These are phyloP conservation scores for Baudoinia panamericana DNA, from an alignment of 495 filamentous ascomycete species.

Conservation along the genomic window DNA sequence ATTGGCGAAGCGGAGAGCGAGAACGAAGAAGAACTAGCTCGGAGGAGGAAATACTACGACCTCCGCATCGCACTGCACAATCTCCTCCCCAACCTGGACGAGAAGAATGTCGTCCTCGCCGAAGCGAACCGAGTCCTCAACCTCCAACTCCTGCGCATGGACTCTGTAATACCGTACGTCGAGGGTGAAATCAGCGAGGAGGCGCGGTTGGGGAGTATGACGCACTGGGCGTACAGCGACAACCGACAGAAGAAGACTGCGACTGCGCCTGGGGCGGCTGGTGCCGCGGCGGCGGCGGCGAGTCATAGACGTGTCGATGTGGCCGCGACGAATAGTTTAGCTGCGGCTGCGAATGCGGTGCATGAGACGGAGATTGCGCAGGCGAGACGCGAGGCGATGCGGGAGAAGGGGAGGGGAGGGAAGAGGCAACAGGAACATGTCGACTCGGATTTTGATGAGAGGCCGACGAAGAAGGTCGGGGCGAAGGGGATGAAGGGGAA, in stretches of 20 bases:
- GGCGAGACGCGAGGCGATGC: slow-evolving; percentile 63
- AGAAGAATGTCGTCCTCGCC: slow-evolving; percentile 90
- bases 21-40: slow-evolving; percentile 17
- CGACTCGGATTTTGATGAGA: slow-evolving; percentile 71
- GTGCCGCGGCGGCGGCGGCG: slow-evolving; percentile 40
- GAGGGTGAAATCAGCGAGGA: slow-evolving; percentile 86
- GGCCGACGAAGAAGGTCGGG: slow-evolving; percentile 41
- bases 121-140: slow-evolving; percentile 80
- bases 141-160: slow-evolving; percentile 71
- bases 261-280: no score
- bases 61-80: slow-evolving; percentile 38
- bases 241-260: slow-evolving; percentile 54
- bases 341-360: slow-evolving; percentile 53
- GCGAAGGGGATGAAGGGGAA: slow-evolving; percentile 50
- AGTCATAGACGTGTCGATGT: slow-evolving; percentile 69
- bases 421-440: slow-evolving; percentile 39
- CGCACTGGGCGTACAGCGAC: slow-evolving; percentile 92
- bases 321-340: slow-evolving; percentile 50
- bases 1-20: slow-evolving; percentile 15
- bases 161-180: slow-evolving; percentile 70
- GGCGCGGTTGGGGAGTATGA: slow-evolving; percentile 76
- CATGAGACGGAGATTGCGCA: slow-evolving; percentile 65
- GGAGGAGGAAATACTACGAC: slow-evolving; percentile 21
- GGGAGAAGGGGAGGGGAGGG: slow-evolving; percentile 57
- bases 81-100: slow-evolving; percentile 74